These are phyloP conservation scores for Yamadazyma mexicana DNA, from an alignment of 1,139 yeast species.

Conservation along the genomic window DNA sequence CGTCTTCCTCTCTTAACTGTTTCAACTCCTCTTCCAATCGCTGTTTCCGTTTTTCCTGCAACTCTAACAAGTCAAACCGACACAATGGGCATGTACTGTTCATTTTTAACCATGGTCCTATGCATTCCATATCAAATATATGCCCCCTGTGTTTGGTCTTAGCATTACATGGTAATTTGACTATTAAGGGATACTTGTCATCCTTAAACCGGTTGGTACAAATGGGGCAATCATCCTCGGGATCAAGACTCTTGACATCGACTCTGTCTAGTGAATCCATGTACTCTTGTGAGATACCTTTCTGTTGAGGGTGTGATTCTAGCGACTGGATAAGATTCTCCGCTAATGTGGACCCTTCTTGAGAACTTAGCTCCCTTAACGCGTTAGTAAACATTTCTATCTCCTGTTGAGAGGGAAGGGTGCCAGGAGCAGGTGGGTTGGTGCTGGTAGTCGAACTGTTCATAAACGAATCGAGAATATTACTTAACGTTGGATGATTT, in stretches of 20 bases:
- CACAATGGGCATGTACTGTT: constrained; percentile 89
- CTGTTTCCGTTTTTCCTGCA: constrained; percentile 41
- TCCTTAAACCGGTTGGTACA: constrained; percentile 74
- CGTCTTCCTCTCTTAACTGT: constrained; percentile 55
- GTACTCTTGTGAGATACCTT: constrained; percentile 69
- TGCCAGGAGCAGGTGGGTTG: not conserved
- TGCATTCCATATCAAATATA: constrained; percentile 83
- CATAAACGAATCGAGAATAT: constrained; percentile 38
- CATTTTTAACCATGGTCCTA: constrained; percentile 82
- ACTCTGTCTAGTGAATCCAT: constrained; percentile 79
- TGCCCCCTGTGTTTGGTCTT: constrained; percentile 44
- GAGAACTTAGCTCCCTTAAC: constrained; percentile 28
- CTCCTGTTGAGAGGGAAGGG: not conserved
- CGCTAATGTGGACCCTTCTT: constrained; percentile 35
- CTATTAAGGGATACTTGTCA: constrained; percentile 79
- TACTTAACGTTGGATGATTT: constrained; percentile 36
- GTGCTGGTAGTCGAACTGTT: constrained; percentile 1
- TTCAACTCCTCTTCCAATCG: constrained; percentile 39
- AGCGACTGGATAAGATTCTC: constrained; percentile 27
- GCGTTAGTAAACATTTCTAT: constrained; percentile 30
- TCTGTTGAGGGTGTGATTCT: constrained; percentile 15
- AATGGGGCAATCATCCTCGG: constrained; percentile 73
- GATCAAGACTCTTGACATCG: constrained; percentile 44
- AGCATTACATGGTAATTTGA: constrained; percentile 69
- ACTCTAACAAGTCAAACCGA: constrained; percentile 62